Base-by-base conservation (phyloP, 2,329 filamentous ascomycete species). In the Hypoxylon rubiginosum region DNA sequence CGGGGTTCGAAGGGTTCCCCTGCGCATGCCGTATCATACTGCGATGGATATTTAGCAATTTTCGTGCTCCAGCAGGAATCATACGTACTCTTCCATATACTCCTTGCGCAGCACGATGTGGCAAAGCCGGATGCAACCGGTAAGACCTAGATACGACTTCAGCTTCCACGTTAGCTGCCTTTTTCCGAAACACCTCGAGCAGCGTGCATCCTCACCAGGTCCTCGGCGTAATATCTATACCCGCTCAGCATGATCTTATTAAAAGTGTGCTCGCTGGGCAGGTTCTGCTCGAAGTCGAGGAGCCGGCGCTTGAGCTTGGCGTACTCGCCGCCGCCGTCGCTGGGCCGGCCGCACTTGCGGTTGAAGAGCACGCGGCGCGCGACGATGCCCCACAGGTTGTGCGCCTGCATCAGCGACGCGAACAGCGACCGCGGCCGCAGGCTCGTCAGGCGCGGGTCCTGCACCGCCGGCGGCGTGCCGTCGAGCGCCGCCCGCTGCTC, bases 41-140 rank as follows among this genome's bases (percentile, higher is more conserved):
- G 60, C 45, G 0, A 50, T 41, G 30, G 34, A 15, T 13, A 36
- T 56, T 55, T 51, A 64, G 30, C 24, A 30, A n/a, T 19, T 45
- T 26, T 17, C 36, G 28, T 13, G 11, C 24, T 21, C 15, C 6
- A 10, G 24, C 48, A 4, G 17, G n/a, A 13, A 4, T n/a, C 53
- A 71, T n/a, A 19, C 81, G 53, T 76, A 86, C 84, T 86, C 82
- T 50, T 80, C 77, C 46, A 87, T 71, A 70, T 87, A 87, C n/a
- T 84, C 81, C 58, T 84, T 84, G 17, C 86, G 82, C 21, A 87
- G 75, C 13, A 88, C 82, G 58, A 88, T 87, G 62, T 88, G 86
- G 72, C 85, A 87, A 4, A 88, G 80, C 2, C 85, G 81, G 1
- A 84, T 81, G 58, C 85, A 82, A 78, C 86, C 86, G 3, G 85